Conservation (phyloP, 192 early-diverging fungal species). For the Entomortierella parvispora region DNA sequence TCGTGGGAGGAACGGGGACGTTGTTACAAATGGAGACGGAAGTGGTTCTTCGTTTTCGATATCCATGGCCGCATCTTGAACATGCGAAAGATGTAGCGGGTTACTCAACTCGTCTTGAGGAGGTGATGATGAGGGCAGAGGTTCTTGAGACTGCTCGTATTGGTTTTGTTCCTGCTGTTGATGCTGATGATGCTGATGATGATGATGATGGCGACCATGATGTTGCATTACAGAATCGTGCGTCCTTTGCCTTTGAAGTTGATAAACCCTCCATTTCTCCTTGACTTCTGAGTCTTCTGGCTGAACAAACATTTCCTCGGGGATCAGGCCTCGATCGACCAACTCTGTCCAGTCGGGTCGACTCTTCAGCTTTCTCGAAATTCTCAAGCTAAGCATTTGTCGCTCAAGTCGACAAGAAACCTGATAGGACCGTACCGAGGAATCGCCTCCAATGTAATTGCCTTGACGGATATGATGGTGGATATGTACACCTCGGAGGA, state of each 20-base stretch:
- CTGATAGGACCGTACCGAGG: constrained; percentile 19
- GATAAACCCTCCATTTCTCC: constrained; percentile 11
- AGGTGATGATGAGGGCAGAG: neutral
- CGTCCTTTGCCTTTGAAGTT: constrained; percentile 10
- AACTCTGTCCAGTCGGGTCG: constrained; percentile 31
- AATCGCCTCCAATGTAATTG: constrained; percentile 25
- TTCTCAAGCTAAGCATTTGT: constrained; percentile 29
- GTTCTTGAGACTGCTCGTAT: too few species aligned
- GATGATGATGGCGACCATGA: neutral
- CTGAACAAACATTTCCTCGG: constrained; percentile 27
- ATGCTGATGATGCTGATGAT: neutral
- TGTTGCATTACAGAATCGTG: neutral
- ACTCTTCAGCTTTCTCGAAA: constrained; percentile 17
- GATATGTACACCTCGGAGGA: constrained; percentile 32
- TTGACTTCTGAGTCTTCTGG: constrained; percentile 21
- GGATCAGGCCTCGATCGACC: constrained; percentile 36
- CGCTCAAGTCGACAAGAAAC: constrained; percentile 28
- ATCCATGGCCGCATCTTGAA: neutral
- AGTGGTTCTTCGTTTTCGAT: neutral
- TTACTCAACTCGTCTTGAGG: too few species aligned
- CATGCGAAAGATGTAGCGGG: too few species aligned
- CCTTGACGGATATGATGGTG: constrained; percentile 39
- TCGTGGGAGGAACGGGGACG: neutral
- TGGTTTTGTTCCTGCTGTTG: neutral
- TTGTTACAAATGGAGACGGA: neutral